Evolutionary conservation across 78 protist species (phyloP).

Genomic region (Dictyostelium firmibasis): DNA sequence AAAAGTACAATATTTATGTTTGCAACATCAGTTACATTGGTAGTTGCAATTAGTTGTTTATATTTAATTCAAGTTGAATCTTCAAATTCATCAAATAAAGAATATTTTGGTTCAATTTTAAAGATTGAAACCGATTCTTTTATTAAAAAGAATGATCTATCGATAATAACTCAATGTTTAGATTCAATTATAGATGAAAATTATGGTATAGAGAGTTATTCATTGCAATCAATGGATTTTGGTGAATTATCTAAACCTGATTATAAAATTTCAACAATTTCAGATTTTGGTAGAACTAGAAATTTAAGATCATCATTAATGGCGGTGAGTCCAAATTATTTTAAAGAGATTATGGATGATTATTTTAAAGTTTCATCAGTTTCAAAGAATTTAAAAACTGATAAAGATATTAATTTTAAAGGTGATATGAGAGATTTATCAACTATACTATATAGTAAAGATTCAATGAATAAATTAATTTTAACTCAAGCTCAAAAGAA

Average conservation of each 20-base stretch:
- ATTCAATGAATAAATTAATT: background rate
- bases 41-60: slow-evolving; percentile 86
- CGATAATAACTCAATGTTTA: background rate
- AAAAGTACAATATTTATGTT: slow-evolving; percentile 95
- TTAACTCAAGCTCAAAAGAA: background rate
- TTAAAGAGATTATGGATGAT: background rate
- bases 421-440: background rate
- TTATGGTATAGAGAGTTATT: background rate
- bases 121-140: background rate
- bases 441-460: background rate
- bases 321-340: background rate
- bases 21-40: slow-evolving; percentile 87
- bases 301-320: background rate
- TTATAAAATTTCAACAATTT: background rate
- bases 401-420: background rate
- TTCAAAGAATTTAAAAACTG: background rate
- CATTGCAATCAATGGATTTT: background rate
- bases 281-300: background rate
- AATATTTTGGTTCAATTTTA: background rate
- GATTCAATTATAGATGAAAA: background rate
- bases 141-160: background rate
- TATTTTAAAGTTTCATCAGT: slow-evolving; percentile 19
- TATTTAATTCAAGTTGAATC: slow-evolving; percentile 41
- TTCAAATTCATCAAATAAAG: background rate
- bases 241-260: background rate